Evolutionary conservation across 2,329 filamentous ascomycete species (phyloP).

Genomic region (Cytospora piceae): DNA sequence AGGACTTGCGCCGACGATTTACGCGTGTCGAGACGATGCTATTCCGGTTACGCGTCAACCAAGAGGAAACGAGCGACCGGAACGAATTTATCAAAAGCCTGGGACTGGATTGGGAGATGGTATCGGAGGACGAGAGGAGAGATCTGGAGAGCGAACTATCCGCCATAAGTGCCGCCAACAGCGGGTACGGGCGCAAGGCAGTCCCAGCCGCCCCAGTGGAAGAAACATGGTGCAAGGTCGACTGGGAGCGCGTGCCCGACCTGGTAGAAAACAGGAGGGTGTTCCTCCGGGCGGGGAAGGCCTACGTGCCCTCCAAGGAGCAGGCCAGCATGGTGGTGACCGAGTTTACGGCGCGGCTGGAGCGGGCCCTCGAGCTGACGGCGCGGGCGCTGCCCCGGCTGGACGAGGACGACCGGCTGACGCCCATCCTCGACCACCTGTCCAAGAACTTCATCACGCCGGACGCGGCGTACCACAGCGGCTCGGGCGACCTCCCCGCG

Average conservation of each 20-base stretch:
- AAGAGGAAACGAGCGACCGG: constrained; percentile 75
- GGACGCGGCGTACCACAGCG: constrained; percentile 76
- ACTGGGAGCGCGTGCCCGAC: constrained; percentile 92
- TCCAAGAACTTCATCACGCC: constrained; percentile 95
- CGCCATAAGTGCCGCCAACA: constrained; percentile 47
- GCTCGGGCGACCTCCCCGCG: constrained; percentile 61
- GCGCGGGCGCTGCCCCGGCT: constrained; percentile 88
- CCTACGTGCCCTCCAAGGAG: constrained; percentile 86
- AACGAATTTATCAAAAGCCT: constrained; percentile 76
- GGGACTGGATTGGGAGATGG: constrained; percentile 82
- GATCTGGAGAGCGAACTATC: constrained; percentile 65
- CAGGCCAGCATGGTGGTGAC: constrained; percentile 87
- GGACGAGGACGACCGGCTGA: constrained; percentile 92
- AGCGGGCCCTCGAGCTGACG: constrained; percentile 84
- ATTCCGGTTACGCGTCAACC: constrained; percentile 79
- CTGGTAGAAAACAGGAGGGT: constrained; percentile 80
- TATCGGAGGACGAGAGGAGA: constrained; percentile 77
- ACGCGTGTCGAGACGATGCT: constrained; percentile 85
- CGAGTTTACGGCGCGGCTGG: constrained; percentile 80
- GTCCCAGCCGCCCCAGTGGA: constrained; percentile 54
- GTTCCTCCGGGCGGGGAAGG: constrained; percentile 78
- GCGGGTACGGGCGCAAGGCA: constrained; percentile 40
- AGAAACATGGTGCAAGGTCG: constrained; percentile 92
- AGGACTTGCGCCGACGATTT: constrained; percentile 87
- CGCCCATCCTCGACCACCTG: constrained; percentile 71